phyloP scores from a whole-genome alignment of 1,284 basidiomycete genomes.

The Neonothopanus nambi region DNA sequence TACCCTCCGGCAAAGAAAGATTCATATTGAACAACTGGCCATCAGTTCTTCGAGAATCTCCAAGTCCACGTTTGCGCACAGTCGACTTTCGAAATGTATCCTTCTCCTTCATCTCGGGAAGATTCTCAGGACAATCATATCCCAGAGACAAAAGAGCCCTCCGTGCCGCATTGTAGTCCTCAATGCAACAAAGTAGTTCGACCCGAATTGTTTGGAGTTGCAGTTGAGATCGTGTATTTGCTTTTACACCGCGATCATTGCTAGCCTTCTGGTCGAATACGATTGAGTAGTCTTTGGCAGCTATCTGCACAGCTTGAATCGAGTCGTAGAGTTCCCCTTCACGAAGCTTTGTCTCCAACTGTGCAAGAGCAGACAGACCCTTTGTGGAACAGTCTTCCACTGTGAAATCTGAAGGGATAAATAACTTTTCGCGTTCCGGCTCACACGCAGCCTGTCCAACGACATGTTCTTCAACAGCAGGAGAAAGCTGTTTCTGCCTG shows the following conservation, averaged over 20 bases:
- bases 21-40: neutral
- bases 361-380: neutral
- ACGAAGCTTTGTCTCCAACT: neutral
- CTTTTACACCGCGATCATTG: no score
- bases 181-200: no score
- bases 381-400: neutral
- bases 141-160: neutral
- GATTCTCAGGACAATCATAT: neutral
- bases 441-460: neutral
- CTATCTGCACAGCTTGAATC: neutral
- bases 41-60: slow-evolving; percentile 1
- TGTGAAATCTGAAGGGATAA: neutral
- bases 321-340: neutral
- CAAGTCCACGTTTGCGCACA: neutral
- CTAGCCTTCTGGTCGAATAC: neutral
- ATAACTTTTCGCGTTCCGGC: neutral
- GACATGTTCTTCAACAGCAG: neutral
- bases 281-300: neutral
- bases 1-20: neutral
- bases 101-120: neutral
- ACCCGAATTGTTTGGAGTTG: no score
- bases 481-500: neutral
- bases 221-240: no score
- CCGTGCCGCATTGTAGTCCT: no score
- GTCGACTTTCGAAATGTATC: neutral